Evolutionary conservation across 1,139 yeast species (phyloP).

Genomic region (Chernovozyma aurita): DNA sequence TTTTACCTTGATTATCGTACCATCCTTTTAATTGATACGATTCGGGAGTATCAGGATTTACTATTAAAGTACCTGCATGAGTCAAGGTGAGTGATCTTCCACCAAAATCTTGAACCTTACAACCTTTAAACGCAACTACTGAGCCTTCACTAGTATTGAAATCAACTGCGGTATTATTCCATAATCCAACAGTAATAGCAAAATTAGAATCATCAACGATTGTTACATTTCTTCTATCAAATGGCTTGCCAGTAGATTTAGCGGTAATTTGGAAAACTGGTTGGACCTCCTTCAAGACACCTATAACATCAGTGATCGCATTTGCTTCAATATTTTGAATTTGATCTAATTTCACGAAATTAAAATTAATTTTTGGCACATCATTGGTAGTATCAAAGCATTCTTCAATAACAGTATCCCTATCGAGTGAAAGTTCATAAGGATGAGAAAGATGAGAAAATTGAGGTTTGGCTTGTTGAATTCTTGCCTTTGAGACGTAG

Average conservation of each 20-base stretch:
- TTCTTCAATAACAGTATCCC: conserved; percentile 72
- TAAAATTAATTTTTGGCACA: conserved; percentile 78
- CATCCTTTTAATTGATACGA: conserved; percentile 89
- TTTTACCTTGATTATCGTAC: conserved; percentile 79
- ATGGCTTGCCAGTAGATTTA: conserved; percentile 85
- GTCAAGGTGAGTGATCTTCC: conserved; percentile 84
- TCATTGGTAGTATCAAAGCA: conserved; percentile 52
- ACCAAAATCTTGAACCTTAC: conserved; percentile 82
- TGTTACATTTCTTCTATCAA: conserved; percentile 82
- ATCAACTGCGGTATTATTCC: conserved; percentile 85
- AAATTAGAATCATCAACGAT: conserved; percentile 83
- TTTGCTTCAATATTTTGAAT: conserved; percentile 68
- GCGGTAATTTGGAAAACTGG: conserved; percentile 82
- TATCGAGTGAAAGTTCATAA: conserved; percentile 79
- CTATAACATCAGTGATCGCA: conserved; percentile 78
- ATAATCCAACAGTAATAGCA: conserved; percentile 75
- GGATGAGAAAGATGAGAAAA: conserved; percentile 84
- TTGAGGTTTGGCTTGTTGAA: conserved; percentile 80
- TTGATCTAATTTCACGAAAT: conserved; percentile 66
- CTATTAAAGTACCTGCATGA: conserved; percentile 67
- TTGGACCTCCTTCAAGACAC: conserved; percentile 72
- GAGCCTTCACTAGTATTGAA: conserved; percentile 74
- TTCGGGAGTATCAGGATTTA: conserved; percentile 86
- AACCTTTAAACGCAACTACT: conserved; percentile 89
- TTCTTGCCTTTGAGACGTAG: conserved; percentile 75